Evolutionary conservation across 2,329 filamentous ascomycete species (phyloP), one percentile per base, ranked within the genome.

Genomic region (Cercospora beticola): DNA sequence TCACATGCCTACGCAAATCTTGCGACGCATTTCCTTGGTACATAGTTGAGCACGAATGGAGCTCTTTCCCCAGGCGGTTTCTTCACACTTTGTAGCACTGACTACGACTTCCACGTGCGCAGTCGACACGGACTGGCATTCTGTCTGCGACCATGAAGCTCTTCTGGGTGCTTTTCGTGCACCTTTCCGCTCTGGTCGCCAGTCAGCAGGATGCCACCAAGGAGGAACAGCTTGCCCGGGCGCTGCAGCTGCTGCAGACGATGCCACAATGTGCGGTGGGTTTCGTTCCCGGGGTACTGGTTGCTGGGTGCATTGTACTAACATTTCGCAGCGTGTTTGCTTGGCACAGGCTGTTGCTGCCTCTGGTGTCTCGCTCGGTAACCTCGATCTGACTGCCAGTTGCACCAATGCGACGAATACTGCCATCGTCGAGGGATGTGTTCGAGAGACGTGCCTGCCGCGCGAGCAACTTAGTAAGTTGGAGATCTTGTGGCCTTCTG

Each of bases 381-480:
- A 68, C 26, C 59, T 71, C 26, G 57, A 68, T n/a, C 43, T 72
- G 9, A 31, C 57, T 5, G 54, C 68, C 9, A 70, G 62, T 12
- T 72, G 68, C 31, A 68, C 40, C 46, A 70, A 70, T 26, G 63
- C 56, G 7, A 72, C 68, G n/a, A 66, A 62, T 10, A 68, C 70
- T 9, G 70, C 66, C 21, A 36, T 40, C 6, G 63, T 69, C 5
- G 61, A 67, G 31, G 64, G 56, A 36, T 70, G 68, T 28, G 66
- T 66, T 10, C 23, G 21, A n/a, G 21, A n/a, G 36, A 57, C 57
- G 0, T 71, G 70, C 21, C 64, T 60, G 5, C 49, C 68, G 2
- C 67, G 69, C 21, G 64, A 72, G 62, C 69, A 70, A 36, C 30
- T 72, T 18, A 67, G 70, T 72, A 62, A n/a, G 70, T 52, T 1